These are phyloP conservation scores for Pseudoturritis turrita DNA, from an alignment of 345 rosid genomes.

Conservation along the genomic window DNA sequence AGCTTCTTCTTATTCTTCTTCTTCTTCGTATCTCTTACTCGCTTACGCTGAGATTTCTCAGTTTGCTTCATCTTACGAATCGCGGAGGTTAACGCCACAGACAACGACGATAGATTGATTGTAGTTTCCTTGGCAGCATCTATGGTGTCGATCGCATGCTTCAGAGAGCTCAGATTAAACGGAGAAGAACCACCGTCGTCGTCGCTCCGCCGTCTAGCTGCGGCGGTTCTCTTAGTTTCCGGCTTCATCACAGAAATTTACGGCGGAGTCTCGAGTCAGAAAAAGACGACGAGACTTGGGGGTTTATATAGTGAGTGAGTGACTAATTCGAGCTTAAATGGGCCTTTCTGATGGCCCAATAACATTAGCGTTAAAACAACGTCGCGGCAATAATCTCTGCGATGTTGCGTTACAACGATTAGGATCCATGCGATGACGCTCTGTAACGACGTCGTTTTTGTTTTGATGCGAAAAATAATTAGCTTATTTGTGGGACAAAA, in stretches of 20 bases:
- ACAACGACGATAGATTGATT: neutral
- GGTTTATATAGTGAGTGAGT: neutral
- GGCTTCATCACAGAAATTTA: neutral
- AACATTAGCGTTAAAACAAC: neutral
- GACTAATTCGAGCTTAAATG: neutral
- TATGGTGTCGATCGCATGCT: conserved; percentile 9
- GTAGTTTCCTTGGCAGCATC: neutral
- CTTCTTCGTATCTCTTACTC: neutral
- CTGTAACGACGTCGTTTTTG: neutral
- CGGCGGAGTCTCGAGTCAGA: neutral
- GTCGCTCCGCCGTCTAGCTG: neutral
- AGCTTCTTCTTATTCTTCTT: neutral
- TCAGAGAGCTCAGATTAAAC: conserved; percentile 1
- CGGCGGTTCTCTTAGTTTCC: conserved; percentile 1
- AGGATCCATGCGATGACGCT: too few species aligned
- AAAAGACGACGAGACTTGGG: neutral
- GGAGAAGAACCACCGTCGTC: neutral
- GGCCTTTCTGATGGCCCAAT: neutral
- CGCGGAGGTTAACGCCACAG: neutral
- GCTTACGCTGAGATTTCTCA: neutral
- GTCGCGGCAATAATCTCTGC: neutral
- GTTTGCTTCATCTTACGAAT: neutral
- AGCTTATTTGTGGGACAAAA: too few species aligned
- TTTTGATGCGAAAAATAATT: too few species aligned
- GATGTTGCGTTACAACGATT: too few species aligned